Evolutionary conservation across 2,329 filamentous ascomycete species (phyloP), one percentile per base, ranked within the genome.

Genomic region (Trichophyton verrucosum): DNA sequence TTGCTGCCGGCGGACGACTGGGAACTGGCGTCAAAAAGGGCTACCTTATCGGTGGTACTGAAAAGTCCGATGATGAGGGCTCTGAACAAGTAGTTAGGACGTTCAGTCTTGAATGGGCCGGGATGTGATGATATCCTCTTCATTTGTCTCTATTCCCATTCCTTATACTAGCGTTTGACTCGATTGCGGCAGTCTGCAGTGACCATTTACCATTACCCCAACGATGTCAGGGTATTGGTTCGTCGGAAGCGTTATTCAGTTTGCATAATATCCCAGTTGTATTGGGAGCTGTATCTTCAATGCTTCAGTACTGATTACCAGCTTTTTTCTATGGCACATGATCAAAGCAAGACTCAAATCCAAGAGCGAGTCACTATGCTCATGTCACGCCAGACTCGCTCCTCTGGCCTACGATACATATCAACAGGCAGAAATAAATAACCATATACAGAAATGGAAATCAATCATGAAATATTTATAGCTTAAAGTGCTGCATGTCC

Each of bases 1-100:
- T 99, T 13, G 86, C 97, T 15, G 87, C 86, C 20, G 91, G 90
- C 6, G 94, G 94, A 3, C 81, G 94, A 66, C 74, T 99, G 64
- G 94, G 91, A 0, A 97, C 94, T 1, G 89, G 89, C 57, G 94
- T 97, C 20, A 99, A 99, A 80, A 99, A 99, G 75, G 89, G 89
- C 0, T 96, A 91, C 68, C 76, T 99, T 60, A 81, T 99, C 61
- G 92, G 91, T 5, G 91, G 89, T 0, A 79, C 82, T 67, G 76
- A 81, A 60, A 55, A 72, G 7, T 68, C 71, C 1, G 66, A 71
- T 15, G 78, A 69, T 36, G 64, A 69, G 24, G 64, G 72, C n/a
- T 57, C 53, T 51, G 60, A 67, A 61, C 59, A 66, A 20, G 70
- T 64, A 36, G 74, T 92, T 22, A 81, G 88, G 65, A 83, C 87